Evolutionary conservation across 2,329 filamentous ascomycete species (phyloP).

Genomic region (Curvularia verruculosa): DNA sequence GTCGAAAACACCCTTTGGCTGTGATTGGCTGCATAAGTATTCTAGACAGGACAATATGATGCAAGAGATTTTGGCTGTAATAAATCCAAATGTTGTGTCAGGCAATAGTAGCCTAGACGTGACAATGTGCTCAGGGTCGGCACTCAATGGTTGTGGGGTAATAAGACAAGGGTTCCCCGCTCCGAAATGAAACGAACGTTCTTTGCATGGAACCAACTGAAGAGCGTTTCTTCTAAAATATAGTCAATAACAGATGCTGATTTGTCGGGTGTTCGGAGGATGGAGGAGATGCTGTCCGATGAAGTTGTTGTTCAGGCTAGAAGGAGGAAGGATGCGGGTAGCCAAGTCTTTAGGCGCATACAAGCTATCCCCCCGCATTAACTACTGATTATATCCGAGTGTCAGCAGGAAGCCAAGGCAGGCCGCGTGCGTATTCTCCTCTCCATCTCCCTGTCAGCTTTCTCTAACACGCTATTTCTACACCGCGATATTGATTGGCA

Average conservation of each 20-base stretch:
- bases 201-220: neutral
- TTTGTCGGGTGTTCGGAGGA: neutral
- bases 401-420: neutral
- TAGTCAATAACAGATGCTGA: neutral
- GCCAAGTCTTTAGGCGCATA: neutral
- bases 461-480: slow-evolving; percentile 27
- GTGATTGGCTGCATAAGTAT: neutral
- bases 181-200: slow-evolving; percentile 2
- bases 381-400: slow-evolving; percentile 4
- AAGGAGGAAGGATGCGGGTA: neutral
- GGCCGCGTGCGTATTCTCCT: slow-evolving; percentile 4
- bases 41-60: neutral
- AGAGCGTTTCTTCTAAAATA: neutral
- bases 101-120: neutral
- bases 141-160: slow-evolving; percentile 15
- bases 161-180: slow-evolving; percentile 23
- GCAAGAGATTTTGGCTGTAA: neutral
- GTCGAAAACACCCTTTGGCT: neutral
- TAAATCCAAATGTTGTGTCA: neutral
- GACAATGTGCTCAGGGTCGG: slow-evolving; percentile 9
- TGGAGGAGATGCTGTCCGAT: neutral
- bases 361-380: slow-evolving; percentile 4
- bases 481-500: slow-evolving; percentile 3
- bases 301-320: neutral
- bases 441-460: slow-evolving; percentile 27